Percentiles rank a stretch among this genome's conserved stretches.
Conservation (phyloP, 2,329 filamentous ascomycete genomes). For the Talaromyces piceae region DNA sequence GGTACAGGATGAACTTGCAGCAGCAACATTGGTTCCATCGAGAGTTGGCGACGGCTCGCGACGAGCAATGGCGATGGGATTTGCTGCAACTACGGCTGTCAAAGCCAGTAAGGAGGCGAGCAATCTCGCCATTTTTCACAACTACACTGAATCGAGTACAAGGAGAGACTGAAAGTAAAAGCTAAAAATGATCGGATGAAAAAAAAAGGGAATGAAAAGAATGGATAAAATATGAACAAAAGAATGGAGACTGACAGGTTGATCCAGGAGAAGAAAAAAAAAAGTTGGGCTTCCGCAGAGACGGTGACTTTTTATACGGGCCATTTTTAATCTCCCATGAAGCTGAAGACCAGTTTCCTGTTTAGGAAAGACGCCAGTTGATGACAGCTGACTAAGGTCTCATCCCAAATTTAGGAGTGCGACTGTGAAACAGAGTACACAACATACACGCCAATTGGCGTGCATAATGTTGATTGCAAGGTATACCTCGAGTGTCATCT, state of each 20-base stretch:
- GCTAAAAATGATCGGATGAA: neutral
- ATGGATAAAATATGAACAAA: neutral
- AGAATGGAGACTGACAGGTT: neutral
- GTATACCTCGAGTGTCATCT: neutral
- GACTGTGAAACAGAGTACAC: neutral
- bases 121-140: slow-evolving; percentile 4
- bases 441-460: neutral
- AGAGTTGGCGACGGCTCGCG: slow-evolving; percentile 1
- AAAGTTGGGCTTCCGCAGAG: too few relatives aligned
- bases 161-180: neutral
- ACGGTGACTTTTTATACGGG: neutral
- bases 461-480: neutral
- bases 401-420: neutral
- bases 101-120: slow-evolving; percentile 8
- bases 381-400: neutral
- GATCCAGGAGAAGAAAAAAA: neutral
- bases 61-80: neutral
- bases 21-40: neutral
- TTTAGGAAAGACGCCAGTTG: slow-evolving; percentile 2
- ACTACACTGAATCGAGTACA: neutral
- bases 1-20: slow-evolving; percentile 4
- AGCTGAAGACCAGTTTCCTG: slow-evolving; percentile 8
- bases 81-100: slow-evolving; percentile 3
- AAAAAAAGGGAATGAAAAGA: neutral
- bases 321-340: neutral